Percentiles rank a stretch among this genome's conserved stretches.
These are phyloP conservation scores for Ligustrum vulgare DNA, from an alignment of 257 asterid genomes.

Conservation along the genomic window DNA sequence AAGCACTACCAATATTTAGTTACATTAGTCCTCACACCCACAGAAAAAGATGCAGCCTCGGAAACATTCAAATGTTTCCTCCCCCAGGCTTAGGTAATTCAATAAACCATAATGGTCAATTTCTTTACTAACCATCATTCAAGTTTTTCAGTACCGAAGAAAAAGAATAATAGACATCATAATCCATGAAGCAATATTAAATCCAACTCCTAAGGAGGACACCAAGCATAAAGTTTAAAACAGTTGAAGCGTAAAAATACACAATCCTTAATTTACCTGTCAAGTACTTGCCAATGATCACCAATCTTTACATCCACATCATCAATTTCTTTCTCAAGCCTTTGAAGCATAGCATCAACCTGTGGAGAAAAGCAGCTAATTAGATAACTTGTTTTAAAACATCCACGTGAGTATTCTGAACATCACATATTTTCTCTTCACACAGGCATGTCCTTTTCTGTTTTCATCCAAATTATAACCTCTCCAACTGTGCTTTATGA, in stretches of 20 bases:
- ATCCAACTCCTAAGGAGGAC: neutral
- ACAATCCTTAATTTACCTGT: slow-evolving; percentile 48
- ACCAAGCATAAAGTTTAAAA: neutral
- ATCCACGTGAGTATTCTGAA: slow-evolving; percentile 14
- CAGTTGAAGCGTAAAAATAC: slow-evolving; percentile 14
- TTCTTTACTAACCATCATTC: neutral
- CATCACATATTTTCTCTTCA: neutral
- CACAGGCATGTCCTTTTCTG: slow-evolving; percentile 6
- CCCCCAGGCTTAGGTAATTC: neutral
- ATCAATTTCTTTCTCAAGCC: slow-evolving; percentile 90
- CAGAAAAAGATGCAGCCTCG: neutral
- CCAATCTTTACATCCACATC: slow-evolving; percentile 91
- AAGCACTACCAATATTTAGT: neutral
- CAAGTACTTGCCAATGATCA: slow-evolving; percentile 86
- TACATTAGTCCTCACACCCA: neutral
- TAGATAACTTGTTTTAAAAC: slow-evolving; percentile 10
- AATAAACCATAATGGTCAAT: neutral
- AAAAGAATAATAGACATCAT: neutral
- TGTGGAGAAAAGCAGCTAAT: slow-evolving; percentile 43
- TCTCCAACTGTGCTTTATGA: neutral
- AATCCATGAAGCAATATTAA: neutral
- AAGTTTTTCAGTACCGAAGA: neutral
- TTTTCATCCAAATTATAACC: slow-evolving; percentile 1
- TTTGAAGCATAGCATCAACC: slow-evolving; percentile 93
- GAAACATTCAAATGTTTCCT: neutral